phyloP scores from a whole-genome alignment of 208 protist species.

The Crithidia thermophila region DNA sequence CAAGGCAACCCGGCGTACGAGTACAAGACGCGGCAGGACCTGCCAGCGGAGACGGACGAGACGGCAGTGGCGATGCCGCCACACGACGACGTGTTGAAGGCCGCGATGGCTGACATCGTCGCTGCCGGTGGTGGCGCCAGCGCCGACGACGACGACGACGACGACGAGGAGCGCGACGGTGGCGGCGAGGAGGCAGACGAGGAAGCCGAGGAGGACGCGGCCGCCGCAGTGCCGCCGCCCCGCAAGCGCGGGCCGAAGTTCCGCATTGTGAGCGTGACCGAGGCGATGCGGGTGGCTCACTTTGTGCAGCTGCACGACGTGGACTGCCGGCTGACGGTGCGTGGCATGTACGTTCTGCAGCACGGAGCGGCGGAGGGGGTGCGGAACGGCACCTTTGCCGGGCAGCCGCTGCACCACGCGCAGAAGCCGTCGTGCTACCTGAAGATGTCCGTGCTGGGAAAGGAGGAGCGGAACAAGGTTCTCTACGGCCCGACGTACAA shows the following conservation, averaged over 20 bases:
- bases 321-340: conserved; percentile 75
- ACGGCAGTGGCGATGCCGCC: conserved; percentile 48
- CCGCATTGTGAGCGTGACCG: conserved; percentile 76
- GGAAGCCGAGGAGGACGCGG: conserved; percentile 59
- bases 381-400: conserved; percentile 75
- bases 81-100: conserved; percentile 44
- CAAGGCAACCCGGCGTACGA: conserved; percentile 78
- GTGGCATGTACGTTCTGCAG: conserved; percentile 73
- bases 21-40: conserved; percentile 85
- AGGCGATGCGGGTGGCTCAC: conserved; percentile 80
- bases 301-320: conserved; percentile 84
- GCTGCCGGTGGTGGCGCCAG: conserved; percentile 23
- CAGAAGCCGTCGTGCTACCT: conserved; percentile 87
- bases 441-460: conserved; percentile 50
- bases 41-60: conserved; percentile 73
- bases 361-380: conserved; percentile 37
- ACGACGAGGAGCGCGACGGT: conserved; percentile 40
- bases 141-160: conserved; percentile 27
- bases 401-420: conserved; percentile 76
- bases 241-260: conserved; percentile 65
- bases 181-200: conserved; percentile 60
- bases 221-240: conserved; percentile 48
- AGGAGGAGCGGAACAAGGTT: conserved; percentile 44
- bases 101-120: conserved; percentile 46
- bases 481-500: conserved; percentile 89